These are phyloP conservation scores for Talaromyces sp. DNA, from an alignment of 2,329 filamentous ascomycete genomes.

Conservation along the genomic window DNA sequence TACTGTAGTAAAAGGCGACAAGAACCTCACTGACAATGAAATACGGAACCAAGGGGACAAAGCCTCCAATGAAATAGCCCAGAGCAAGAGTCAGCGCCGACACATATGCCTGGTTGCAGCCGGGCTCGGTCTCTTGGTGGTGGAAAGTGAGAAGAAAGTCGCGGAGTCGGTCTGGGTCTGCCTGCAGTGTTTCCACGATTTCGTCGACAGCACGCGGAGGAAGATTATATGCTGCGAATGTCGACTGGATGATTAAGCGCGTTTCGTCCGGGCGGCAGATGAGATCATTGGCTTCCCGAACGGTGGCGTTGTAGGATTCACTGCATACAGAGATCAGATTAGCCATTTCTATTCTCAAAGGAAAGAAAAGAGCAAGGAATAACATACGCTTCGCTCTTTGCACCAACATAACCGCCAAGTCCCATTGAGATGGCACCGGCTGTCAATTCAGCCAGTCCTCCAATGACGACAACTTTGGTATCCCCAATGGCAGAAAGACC, in stretches of 20 bases:
- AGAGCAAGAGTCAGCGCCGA: conserved; percentile 35
- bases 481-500: conserved; percentile 56
- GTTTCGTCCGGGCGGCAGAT: conserved; percentile 35
- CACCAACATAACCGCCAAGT: conserved; percentile 61
- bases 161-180: conserved; percentile 35
- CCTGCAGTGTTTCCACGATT: conserved; percentile 33
- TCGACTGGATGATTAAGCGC: conserved; percentile 34
- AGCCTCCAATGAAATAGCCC: conserved; percentile 31
- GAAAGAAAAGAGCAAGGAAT: too few species aligned
- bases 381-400: conserved; percentile 48
- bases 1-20: conserved; percentile 39
- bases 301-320: conserved; percentile 43
- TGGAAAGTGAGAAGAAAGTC: conserved; percentile 48
- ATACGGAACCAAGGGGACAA: conserved; percentile 45
- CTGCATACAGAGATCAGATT: conserved; percentile 18
- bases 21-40: conserved; percentile 37
- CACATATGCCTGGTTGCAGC: conserved; percentile 46
- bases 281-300: conserved; percentile 39
- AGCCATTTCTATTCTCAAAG: not conserved
- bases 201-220: conserved; percentile 30
- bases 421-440: conserved; percentile 70
- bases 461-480: conserved; percentile 60
- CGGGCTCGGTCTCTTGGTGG: conserved; percentile 42
- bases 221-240: conserved; percentile 40
- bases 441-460: conserved; percentile 66